phyloP scores from a whole-genome alignment of 2,329 filamentous ascomycete genomes.

The Alternaria atra region DNA sequence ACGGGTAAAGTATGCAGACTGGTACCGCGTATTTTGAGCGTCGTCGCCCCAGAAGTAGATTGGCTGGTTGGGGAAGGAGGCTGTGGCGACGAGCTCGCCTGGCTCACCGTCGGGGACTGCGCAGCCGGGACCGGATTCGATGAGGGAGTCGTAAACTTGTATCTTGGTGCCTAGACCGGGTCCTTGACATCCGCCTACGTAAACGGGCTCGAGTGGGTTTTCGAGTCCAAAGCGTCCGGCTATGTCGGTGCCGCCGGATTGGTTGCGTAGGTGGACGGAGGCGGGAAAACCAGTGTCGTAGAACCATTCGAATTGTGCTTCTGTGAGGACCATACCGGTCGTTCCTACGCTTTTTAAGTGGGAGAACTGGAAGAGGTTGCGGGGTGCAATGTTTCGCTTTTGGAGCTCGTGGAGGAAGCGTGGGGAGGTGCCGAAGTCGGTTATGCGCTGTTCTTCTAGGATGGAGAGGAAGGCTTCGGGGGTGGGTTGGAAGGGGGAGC shows the following conservation, averaged over 20 bases:
- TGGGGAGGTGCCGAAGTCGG: slow-evolving; percentile 78
- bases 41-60: slow-evolving; percentile 59
- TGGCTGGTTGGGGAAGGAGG: slow-evolving; percentile 79
- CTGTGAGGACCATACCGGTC: slow-evolving; percentile 84
- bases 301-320: slow-evolving; percentile 82
- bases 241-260: slow-evolving; percentile 81
- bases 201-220: slow-evolving; percentile 75
- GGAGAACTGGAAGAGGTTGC: slow-evolving; percentile 69
- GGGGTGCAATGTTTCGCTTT: slow-evolving; percentile 69
- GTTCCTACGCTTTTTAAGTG: slow-evolving; percentile 69
- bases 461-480: slow-evolving; percentile 69
- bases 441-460: slow-evolving; percentile 70
- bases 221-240: slow-evolving; percentile 70
- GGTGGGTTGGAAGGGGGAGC: slow-evolving; percentile 79
- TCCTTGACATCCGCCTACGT: slow-evolving; percentile 66
- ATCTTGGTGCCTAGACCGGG: slow-evolving; percentile 63
- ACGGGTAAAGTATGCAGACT: slow-evolving; percentile 57
- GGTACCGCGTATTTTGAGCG: slow-evolving; percentile 52
- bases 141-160: slow-evolving; percentile 67
- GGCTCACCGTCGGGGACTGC: slow-evolving; percentile 70
- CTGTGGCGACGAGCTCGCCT: slow-evolving; percentile 77
- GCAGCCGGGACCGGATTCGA: slow-evolving; percentile 56
- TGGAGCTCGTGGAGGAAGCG: slow-evolving; percentile 79
- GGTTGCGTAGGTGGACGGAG: slow-evolving; percentile 73
- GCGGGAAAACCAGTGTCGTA: slow-evolving; percentile 76